Percentiles rank a stretch among this genome's conserved stretches.
Conservation (phyloP, 225 moss, liverwort and hornwort species). For the Pseudisothecium myosuroides region DNA sequence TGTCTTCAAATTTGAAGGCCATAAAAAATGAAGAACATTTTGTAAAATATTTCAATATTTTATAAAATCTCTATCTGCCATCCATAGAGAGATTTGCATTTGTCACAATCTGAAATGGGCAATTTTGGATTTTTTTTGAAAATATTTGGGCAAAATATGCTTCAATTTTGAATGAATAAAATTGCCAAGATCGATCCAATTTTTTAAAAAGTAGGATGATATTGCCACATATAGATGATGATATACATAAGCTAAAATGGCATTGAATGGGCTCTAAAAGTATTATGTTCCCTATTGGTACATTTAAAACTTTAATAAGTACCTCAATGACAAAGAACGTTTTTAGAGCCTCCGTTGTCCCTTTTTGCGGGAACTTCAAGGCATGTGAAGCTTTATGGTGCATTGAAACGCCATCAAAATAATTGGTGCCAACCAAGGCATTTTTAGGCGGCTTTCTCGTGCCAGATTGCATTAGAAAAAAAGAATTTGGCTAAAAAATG, state of each 20-base stretch:
- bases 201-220: neutral
- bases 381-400: too few relatives aligned
- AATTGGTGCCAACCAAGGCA: too few relatives aligned
- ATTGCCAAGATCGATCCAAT: neutral
- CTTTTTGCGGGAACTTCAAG: too few relatives aligned
- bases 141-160: neutral
- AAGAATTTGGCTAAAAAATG: too few relatives aligned
- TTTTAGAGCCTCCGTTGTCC: too few relatives aligned
- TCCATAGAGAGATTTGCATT: neutral
- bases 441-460: too few relatives aligned
- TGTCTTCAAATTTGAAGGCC: neutral
- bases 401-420: too few relatives aligned
- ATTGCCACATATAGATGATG: rapidly evolving
- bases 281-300: too few relatives aligned
- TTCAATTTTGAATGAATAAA: neutral
- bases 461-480: too few relatives aligned
- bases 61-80: rapidly evolving
- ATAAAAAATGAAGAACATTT: neutral
- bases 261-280: neutral
- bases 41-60: neutral
- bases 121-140: neutral
- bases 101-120: neutral
- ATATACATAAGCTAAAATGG: neutral
- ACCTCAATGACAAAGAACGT: too few relatives aligned
- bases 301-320: too few relatives aligned